Percentiles rank a stretch among this genome's conserved stretches.
These are phyloP conservation scores for Penicillium arizonense DNA, from an alignment of 495 filamentous ascomycete genomes.

Conservation along the genomic window DNA sequence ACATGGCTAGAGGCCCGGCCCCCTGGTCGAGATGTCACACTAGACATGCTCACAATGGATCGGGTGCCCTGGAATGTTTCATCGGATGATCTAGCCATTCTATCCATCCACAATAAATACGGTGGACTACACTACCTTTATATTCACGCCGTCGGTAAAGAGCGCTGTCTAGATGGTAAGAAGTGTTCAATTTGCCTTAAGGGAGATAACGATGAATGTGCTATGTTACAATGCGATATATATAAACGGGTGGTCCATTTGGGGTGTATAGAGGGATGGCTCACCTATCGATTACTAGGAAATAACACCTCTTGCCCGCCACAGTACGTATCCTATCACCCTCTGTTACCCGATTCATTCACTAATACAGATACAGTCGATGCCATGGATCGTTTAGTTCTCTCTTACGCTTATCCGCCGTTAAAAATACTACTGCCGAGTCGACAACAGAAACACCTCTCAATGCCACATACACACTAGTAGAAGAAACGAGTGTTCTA, in stretches of 20 bases:
- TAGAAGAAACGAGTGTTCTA: neutral
- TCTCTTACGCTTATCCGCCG: neutral
- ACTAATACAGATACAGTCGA: neutral
- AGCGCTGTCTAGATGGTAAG: neutral
- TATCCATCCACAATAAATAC: neutral
- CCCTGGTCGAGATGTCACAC: neutral
- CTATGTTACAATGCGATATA: neutral
- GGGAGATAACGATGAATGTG: neutral
- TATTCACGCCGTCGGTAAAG: neutral
- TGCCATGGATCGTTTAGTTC: neutral
- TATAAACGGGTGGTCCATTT: neutral
- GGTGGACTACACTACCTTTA: neutral
- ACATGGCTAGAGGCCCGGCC: neutral
- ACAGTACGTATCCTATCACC: neutral
- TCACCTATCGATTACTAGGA: neutral
- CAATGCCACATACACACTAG: neutral
- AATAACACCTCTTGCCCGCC: neutral
- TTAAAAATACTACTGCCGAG: too few relatives aligned
- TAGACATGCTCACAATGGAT: neutral
- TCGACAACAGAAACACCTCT: neutral
- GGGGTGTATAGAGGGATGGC: neutral
- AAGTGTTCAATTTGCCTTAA: neutral
- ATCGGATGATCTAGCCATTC: neutral
- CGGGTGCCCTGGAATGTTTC: neutral
- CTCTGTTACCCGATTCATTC: neutral